These are phyloP conservation scores for Grosmannia clavigera DNA, from an alignment of 2,329 filamentous ascomycete species.

Conservation along the genomic window DNA sequence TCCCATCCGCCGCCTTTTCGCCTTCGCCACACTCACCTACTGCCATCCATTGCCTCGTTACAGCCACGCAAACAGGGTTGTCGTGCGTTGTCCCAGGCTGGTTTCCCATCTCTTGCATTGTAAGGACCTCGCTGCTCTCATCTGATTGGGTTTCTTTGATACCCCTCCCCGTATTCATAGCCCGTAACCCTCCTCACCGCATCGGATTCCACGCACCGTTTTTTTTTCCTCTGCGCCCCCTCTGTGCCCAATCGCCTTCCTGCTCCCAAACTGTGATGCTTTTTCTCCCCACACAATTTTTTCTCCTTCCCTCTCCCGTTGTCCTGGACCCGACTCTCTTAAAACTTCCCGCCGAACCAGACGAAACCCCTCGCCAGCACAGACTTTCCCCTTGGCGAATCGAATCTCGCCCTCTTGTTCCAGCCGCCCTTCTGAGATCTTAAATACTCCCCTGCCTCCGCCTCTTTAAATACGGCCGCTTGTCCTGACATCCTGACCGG, in stretches of 20 bases:
- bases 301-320: not conserved
- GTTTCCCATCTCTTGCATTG: not conserved
- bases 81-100: not conserved
- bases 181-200: not conserved
- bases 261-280: too few relatives aligned
- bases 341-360: not conserved
- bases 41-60: not conserved
- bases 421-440: not conserved
- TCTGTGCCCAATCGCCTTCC: not conserved
- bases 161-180: not conserved
- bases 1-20: not conserved
- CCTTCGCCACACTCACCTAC: not conserved
- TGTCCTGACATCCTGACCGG: not conserved
- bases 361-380: not conserved
- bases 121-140: not conserved
- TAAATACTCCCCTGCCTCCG: slow-evolving; percentile 1
- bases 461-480: not conserved
- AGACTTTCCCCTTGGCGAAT: not conserved
- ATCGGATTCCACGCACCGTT: not conserved
- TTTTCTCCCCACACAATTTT: not conserved
- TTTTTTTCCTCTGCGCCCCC: not conserved
- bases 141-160: not conserved
- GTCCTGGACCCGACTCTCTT: not conserved
- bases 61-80: not conserved
- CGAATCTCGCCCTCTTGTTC: not conserved